Percentiles rank a stretch among this genome's conserved stretches.
Evolutionary conservation across 2,329 filamentous ascomycete species (phyloP).

Genomic region (Penicillium sp.): DNA sequence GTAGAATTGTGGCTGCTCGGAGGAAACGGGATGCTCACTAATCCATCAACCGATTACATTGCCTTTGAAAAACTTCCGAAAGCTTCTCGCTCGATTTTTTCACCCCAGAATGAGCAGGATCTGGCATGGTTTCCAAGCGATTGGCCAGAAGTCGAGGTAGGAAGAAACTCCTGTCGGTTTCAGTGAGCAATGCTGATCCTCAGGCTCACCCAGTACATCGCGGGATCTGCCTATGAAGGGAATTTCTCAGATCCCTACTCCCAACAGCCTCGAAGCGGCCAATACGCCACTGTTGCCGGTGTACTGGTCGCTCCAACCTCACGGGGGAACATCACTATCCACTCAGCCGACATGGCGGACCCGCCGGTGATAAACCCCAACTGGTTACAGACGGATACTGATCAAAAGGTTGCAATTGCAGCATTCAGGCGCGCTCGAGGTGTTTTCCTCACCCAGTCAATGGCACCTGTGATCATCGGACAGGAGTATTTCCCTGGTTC

Average conservation of each 20-base stretch:
- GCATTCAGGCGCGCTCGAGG: slow-evolving; percentile 47
- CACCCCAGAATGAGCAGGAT: slow-evolving; percentile 15
- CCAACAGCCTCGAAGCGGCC: slow-evolving; percentile 25
- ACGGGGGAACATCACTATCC: slow-evolving; percentile 50
- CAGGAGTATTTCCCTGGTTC: slow-evolving; percentile 43
- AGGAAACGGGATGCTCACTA: slow-evolving; percentile 30
- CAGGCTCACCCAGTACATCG: slow-evolving; percentile 25
- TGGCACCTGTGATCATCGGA: slow-evolving; percentile 32
- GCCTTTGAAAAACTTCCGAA: slow-evolving; percentile 38
- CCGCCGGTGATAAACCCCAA: slow-evolving; percentile 50
- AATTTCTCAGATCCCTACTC: slow-evolving; percentile 28
- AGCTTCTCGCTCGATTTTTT: slow-evolving; percentile 20
- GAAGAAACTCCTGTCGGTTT: not conserved
- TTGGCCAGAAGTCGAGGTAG: slow-evolving; percentile 43
- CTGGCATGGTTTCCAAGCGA: slow-evolving; percentile 35
- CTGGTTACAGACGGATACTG: slow-evolving; percentile 48
- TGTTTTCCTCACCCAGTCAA: slow-evolving; percentile 31
- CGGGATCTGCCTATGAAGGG: slow-evolving; percentile 29
- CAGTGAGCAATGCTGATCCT: not conserved
- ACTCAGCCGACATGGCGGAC: slow-evolving; percentile 30
- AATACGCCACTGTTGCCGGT: slow-evolving; percentile 32
- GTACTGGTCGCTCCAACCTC: slow-evolving; percentile 42
- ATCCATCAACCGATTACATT: slow-evolving; percentile 30
- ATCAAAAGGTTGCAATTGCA: slow-evolving; percentile 49
- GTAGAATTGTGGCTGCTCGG: slow-evolving; percentile 17